Evolutionary conservation across 352 stramenopile genomes (phyloP), one percentile per base, ranked within the genome.

Genomic region (Phytopythium delawarense): DNA sequence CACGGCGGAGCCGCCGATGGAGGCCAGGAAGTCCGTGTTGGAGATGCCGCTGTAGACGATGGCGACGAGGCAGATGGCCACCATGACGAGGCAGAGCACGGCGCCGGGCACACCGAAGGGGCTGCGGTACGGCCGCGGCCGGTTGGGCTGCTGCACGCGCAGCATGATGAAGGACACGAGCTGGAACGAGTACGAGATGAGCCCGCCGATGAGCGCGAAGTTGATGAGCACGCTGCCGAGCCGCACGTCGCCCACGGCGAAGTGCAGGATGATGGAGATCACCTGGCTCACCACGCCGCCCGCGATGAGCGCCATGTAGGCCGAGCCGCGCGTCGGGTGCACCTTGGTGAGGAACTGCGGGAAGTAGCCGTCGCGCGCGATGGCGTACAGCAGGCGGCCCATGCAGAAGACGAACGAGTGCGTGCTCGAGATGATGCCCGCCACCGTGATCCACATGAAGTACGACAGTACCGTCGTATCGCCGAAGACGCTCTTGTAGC

Each of bases 331-430:
- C 23, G 57, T 67, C n/a, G 73, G 68, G 48, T 73, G 65, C n/a
- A 76, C 32, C 50, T 73, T 72, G 53, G 77, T 81, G 16, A 88
- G 67, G 39, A 81, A 68, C 35, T 64, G 58, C 9, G 76, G 78
- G 61, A 80, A 78, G 63, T 68, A 88, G 4, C 78, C 78, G 57
- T 86, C 78, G 57, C 76, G 67, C 7, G 78, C 78, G 62, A 88
- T 88, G 46, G 78, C 76, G 62, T 74, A 83, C 15, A 88, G 64
- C 52, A 88, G 54, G 34, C 76, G 74, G 9, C 78, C 76, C 76
- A 88, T 88, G 68, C 79, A 88, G 66, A 83, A 88, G 50, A 88
- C 80, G 66, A 86, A 88, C 65, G 78, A 88, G 57, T 88, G 79
- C 55, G 80, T 78, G 51, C 72, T 83, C 11, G 71, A 79, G 49